Conservation (phyloP, 208 protist species). For the Trypanosoma caninum region DNA sequence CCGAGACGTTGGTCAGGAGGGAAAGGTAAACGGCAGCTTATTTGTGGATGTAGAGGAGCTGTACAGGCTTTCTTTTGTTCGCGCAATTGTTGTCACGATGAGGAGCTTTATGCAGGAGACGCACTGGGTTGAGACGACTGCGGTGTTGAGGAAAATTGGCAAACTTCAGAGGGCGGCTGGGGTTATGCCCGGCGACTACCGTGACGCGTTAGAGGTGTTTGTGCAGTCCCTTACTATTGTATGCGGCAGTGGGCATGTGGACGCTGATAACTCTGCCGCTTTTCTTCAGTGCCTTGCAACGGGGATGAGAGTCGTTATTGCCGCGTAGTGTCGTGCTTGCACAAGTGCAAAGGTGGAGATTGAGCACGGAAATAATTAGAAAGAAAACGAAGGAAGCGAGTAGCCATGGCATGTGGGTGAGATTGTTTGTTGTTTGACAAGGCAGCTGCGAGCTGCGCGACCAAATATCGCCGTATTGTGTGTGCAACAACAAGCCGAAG, state of each 20-base stretch:
- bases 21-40: constrained; percentile 2
- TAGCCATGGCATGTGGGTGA: too few relatives aligned
- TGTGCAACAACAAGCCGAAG: too few relatives aligned
- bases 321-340: not conserved
- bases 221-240: constrained; percentile 55
- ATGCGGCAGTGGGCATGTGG: constrained; percentile 49
- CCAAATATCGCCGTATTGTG: too few relatives aligned
- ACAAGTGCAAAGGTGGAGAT: too few relatives aligned
- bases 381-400: too few relatives aligned
- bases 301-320: constrained; percentile 33
- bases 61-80: constrained; percentile 71
- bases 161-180: constrained; percentile 47
- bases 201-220: constrained; percentile 65
- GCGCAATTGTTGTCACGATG: constrained; percentile 64
- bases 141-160: constrained; percentile 51
- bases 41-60: constrained; percentile 47
- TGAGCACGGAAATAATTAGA: constrained; percentile 1
- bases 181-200: constrained; percentile 70
- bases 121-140: constrained; percentile 53
- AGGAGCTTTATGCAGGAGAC: constrained; percentile 32
- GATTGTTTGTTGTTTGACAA: too few relatives aligned
- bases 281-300: constrained; percentile 68
- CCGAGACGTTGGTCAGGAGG: not conserved
- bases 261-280: constrained; percentile 50
- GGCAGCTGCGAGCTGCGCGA: too few relatives aligned